phyloP scores from a whole-genome alignment of 176 grass and related monocot genomes.

The Urochloa ruziziensis region DNA sequence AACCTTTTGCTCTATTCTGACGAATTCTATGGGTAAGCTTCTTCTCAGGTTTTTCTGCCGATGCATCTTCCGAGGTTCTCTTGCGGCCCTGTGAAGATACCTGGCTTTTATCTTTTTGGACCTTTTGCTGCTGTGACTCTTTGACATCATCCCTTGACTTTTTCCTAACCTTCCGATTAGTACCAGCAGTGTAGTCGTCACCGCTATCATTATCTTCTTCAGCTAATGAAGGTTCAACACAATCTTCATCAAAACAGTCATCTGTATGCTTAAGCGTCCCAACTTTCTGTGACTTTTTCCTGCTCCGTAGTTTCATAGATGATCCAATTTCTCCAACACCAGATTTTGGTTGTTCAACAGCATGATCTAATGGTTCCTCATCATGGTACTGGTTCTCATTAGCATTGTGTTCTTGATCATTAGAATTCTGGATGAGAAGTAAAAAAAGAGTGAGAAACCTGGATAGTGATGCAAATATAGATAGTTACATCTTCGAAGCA shows the following conservation, averaged over 20 bases:
- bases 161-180: constrained; percentile 30
- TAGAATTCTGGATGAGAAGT: background rate
- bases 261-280: constrained; percentile 24
- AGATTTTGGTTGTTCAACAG: constrained; percentile 30
- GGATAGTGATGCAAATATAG: background rate
- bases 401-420: constrained; percentile 25
- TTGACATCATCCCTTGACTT: constrained; percentile 39
- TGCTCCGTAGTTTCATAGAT: constrained; percentile 41
- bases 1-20: constrained; percentile 64
- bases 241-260: constrained; percentile 34
- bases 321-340: constrained; percentile 18
- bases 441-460: background rate
- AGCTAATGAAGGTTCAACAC: constrained; percentile 26
- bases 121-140: constrained; percentile 26
- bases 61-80: constrained; percentile 33
- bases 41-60: constrained; percentile 33
- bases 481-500: background rate
- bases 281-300: constrained; percentile 17
- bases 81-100: constrained; percentile 24
- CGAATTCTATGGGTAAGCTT: constrained; percentile 62
- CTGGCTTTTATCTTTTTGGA: constrained; percentile 45
- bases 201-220: constrained; percentile 41
- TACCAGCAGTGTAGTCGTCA: constrained; percentile 37
- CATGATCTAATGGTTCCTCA: constrained; percentile 19
- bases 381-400: background rate